A percentile compares a stretch with the other conserved stretches of the same genome.
phyloP scores from a whole-genome alignment of 2,329 filamentous ascomycete genomes.

The Lecanosticta acicola region DNA sequence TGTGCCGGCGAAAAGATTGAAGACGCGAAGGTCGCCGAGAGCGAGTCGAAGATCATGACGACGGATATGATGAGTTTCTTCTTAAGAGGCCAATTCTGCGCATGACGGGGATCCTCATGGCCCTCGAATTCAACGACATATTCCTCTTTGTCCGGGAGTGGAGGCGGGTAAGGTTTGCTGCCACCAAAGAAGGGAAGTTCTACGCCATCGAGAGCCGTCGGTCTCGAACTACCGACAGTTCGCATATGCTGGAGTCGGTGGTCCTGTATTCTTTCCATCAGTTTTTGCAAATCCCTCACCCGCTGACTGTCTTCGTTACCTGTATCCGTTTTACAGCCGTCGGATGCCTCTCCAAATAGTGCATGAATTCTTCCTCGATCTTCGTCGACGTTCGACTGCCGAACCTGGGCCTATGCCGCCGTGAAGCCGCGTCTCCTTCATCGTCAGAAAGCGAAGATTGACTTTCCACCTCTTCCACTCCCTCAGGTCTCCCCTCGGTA shows the following conservation, averaged over 20 bases:
- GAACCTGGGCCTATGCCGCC: constrained; percentile 3
- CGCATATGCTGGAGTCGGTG: constrained; percentile 63
- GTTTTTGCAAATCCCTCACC: background rate
- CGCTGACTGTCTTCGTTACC: constrained; percentile 32
- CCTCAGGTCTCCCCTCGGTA: background rate
- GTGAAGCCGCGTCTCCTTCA: background rate
- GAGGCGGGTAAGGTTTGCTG: constrained; percentile 57
- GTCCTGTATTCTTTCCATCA: constrained; percentile 40
- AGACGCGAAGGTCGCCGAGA: constrained; percentile 61
- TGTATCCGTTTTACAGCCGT: constrained; percentile 66
- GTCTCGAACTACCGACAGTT: constrained; percentile 56
- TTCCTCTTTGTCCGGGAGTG: constrained; percentile 65
- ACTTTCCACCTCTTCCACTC: background rate
- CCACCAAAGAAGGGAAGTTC: constrained; percentile 30
- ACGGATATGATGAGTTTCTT: constrained; percentile 65
- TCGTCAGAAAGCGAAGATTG: background rate
- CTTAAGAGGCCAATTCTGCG: constrained; percentile 81
- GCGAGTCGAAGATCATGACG: constrained; percentile 67
- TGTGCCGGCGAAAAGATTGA: constrained; percentile 48
- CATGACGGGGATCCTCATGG: constrained; percentile 73
- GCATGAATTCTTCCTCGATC: constrained; percentile 41
- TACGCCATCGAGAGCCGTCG: constrained; percentile 33
- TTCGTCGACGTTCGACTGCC: constrained; percentile 19
- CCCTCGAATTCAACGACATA: constrained; percentile 82
- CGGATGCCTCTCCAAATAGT: constrained; percentile 57